Evolutionary conservation across 192 early-diverging fungal species (phyloP).

Genomic region (Podochytrium sp.): DNA sequence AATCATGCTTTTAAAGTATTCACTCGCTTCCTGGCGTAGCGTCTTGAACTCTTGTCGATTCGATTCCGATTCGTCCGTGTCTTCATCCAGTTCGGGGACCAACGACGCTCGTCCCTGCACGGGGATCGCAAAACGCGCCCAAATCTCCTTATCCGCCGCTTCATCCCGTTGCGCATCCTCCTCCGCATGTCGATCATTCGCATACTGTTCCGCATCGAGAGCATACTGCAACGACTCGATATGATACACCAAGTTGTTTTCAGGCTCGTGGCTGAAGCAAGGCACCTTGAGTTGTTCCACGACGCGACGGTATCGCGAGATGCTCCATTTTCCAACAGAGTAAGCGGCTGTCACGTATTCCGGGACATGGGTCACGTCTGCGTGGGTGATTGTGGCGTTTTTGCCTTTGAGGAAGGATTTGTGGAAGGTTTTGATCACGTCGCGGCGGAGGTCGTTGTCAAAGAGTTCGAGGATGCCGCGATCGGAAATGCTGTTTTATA

Average conservation of each 20-base stretch:
- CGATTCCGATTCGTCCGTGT: slow-evolving; percentile 12
- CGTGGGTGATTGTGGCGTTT: not conserved
- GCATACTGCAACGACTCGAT: slow-evolving; percentile 34
- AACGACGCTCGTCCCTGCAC: slow-evolving; percentile 11
- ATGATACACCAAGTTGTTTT: slow-evolving; percentile 17
- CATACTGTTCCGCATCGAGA: slow-evolving; percentile 20
- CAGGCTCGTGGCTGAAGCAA: slow-evolving; percentile 15
- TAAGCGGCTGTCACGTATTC: slow-evolving; percentile 38
- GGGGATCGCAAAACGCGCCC: slow-evolving; percentile 33
- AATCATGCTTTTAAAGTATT: slow-evolving; percentile 25
- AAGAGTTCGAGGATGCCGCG: slow-evolving; percentile 26
- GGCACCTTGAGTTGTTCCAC: slow-evolving; percentile 27
- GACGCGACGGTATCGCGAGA: slow-evolving; percentile 33
- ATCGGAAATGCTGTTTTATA: slow-evolving; percentile 13
- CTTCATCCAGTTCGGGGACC: slow-evolving; percentile 17
- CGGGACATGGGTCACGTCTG: not conserved
- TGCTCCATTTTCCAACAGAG: slow-evolving; percentile 38
- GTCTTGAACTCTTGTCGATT: slow-evolving; percentile 15
- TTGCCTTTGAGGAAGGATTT: not conserved
- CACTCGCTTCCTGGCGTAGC: slow-evolving; percentile 18
- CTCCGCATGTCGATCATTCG: slow-evolving; percentile 22
- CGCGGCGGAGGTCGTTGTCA: slow-evolving; percentile 22
- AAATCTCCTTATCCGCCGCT: slow-evolving; percentile 35
- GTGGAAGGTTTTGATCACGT: slow-evolving; percentile 20
- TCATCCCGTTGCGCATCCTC: slow-evolving; percentile 19